Evolutionary conservation across 2,329 filamentous ascomycete species (phyloP), one percentile per base, ranked within the genome.

Genomic region (Epicoccum sorghinum): DNA sequence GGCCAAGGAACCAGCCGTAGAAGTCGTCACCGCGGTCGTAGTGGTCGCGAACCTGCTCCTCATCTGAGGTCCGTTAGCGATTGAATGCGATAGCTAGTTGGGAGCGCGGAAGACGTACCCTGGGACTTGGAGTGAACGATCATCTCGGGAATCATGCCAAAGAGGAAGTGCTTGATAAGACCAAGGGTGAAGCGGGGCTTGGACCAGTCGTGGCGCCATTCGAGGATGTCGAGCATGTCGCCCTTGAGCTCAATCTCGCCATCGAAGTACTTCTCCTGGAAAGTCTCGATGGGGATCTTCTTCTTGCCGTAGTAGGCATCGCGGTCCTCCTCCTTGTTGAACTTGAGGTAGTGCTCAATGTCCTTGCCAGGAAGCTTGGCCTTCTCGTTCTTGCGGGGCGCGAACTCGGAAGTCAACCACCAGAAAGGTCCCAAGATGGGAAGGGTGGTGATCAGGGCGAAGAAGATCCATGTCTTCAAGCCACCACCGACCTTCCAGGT

Each of bases 1-100:
- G 93, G 58, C 95, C 95, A 60, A 98, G 86, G 84, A 98, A 98
- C 92, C 93, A 99, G 75, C 86, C 89, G 82, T 99, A 99, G 80
- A 97, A 96, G 79, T 98, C 95, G 75, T 99, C 92, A 72, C 95
- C 95, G 62, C 92, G 89, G 83, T 98, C 95, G 78, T 99, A 99
- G 82, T 97, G 92, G 77, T 93, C 91, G 73, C 93, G 91, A 52
- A 98, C 93, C 80, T 98, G 95, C 78, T 98, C 93, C 84, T 97
- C 93, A 67, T 98, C 93, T 91, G 64, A 24, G 12, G 13, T 9
- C 4, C 36, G 61, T 77, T 65, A 78, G 67, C 54, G 7, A 25
- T 37, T 30, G 52, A 25, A 27, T 22, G 13, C 35, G 25, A 44
- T 14, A n/a, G 27, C 32, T 29, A 14, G 8, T 10, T 24, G 10